Percentiles rank a stretch among this genome's conserved stretches.
These are phyloP conservation scores for Acacia concinna DNA, from an alignment of 331 rosid genomes.

Conservation along the genomic window DNA sequence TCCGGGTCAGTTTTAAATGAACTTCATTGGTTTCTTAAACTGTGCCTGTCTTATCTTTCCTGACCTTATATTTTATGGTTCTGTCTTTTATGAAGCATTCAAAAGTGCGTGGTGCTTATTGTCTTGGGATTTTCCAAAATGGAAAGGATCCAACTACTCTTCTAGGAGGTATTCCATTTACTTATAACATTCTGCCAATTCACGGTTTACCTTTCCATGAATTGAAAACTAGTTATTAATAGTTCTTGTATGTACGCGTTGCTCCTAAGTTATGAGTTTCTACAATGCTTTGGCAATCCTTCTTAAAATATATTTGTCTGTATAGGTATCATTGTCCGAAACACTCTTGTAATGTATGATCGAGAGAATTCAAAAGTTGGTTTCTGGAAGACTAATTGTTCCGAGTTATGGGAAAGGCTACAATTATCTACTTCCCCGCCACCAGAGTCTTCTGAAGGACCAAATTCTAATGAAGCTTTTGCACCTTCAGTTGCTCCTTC, in stretches of 20 bases:
- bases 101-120: conserved; percentile 84
- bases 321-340: conserved; percentile 86
- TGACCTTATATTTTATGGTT: conserved; percentile 32
- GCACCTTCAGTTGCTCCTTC: conserved; percentile 64
- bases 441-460: conserved; percentile 43
- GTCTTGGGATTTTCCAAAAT: conserved; percentile 85
- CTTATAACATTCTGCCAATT: conserved; percentile 26
- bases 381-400: conserved; percentile 98
- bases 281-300: conserved; percentile 9
- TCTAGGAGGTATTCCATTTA: conserved; percentile 76
- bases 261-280: conserved; percentile 27
- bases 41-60: conserved; percentile 16
- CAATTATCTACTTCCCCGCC: conserved; percentile 52
- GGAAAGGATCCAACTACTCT: conserved; percentile 91
- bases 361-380: conserved; percentile 78
- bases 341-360: conserved; percentile 87
- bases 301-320: conserved; percentile 22
- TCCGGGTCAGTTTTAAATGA: conserved; percentile 59
- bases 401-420: conserved; percentile 86
- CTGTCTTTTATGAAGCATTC: conserved; percentile 71
- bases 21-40: conserved; percentile 12
- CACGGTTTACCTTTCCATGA: conserved; percentile 2
- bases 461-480: conserved; percentile 34
- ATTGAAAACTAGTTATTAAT: conserved; percentile 11
- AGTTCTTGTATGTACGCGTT: background rate